A percentile compares a stretch with the other conserved stretches of the same genome.
These are phyloP conservation scores for Epichloe sibirici DNA, from an alignment of 2,329 filamentous ascomycete species.

Conservation along the genomic window DNA sequence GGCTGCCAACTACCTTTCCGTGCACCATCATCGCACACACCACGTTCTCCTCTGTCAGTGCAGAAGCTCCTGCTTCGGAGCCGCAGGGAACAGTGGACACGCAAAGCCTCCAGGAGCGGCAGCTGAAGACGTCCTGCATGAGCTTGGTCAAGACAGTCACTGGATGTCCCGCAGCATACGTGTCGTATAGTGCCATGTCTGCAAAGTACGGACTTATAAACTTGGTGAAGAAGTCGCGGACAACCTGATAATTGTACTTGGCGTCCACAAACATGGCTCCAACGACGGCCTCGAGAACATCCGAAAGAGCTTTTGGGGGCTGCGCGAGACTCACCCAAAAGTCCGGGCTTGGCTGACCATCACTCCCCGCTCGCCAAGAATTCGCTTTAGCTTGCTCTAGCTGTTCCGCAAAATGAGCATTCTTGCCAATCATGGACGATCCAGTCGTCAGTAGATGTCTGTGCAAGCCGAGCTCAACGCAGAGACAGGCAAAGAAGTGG, in stretches of 20 bases:
- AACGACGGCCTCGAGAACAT: slow-evolving; percentile 79
- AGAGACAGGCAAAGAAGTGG: slow-evolving; percentile 76
- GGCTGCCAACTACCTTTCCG: slow-evolving; percentile 50
- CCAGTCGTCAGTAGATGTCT: slow-evolving; percentile 52
- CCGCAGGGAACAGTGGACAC: slow-evolving; percentile 29
- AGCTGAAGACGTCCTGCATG: slow-evolving; percentile 53
- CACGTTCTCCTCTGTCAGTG: slow-evolving; percentile 37
- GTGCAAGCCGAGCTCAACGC: slow-evolving; percentile 68
- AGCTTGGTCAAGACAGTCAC: slow-evolving; percentile 58
- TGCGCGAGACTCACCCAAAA: slow-evolving; percentile 56
- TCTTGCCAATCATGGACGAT: slow-evolving; percentile 26
- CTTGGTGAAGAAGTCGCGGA: slow-evolving; percentile 64
- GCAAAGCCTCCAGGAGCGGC: slow-evolving; percentile 44
- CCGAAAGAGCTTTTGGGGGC: slow-evolving; percentile 66
- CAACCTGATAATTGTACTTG: slow-evolving; percentile 59
- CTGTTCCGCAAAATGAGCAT: slow-evolving; percentile 43
- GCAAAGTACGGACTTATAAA: slow-evolving; percentile 69
- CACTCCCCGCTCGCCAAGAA: slow-evolving; percentile 16
- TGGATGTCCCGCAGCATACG: slow-evolving; percentile 76
- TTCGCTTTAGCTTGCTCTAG: slow-evolving; percentile 37
- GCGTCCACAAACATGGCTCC: slow-evolving; percentile 90
- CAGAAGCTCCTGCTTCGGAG: slow-evolving; percentile 29
- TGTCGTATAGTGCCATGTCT: slow-evolving; percentile 80
- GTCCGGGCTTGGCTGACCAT: slow-evolving; percentile 30
- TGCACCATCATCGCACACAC: slow-evolving; percentile 70